Conservation (phyloP, 495 filamentous ascomycete genomes). For the Aspergillus taichungensis region DNA sequence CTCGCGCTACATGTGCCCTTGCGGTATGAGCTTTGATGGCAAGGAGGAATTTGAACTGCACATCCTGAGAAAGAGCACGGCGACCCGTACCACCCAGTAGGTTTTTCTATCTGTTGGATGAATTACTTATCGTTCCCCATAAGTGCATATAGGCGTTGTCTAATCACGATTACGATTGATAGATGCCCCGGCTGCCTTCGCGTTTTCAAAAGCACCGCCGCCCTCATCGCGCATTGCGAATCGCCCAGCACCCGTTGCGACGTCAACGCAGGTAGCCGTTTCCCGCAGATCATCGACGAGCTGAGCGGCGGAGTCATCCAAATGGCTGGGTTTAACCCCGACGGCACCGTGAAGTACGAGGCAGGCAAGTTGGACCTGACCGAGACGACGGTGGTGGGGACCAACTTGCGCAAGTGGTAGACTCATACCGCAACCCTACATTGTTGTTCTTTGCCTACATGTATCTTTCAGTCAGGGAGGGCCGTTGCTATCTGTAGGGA, state of each 20-base stretch:
- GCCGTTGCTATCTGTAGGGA: too few species aligned
- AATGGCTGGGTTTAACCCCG: slow-evolving; percentile 14
- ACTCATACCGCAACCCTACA: too few species aligned
- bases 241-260: slow-evolving; percentile 30
- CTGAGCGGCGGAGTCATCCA: slow-evolving; percentile 41
- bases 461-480: too few species aligned
- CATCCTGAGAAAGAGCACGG: slow-evolving; percentile 11
- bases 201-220: slow-evolving; percentile 31
- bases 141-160: background rate
- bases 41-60: slow-evolving; percentile 15
- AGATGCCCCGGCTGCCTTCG: slow-evolving; percentile 39
- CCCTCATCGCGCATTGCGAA: slow-evolving; percentile 45
- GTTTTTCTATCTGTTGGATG: background rate
- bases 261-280: slow-evolving; percentile 25
- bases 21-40: slow-evolving; percentile 8
- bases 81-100: slow-evolving; percentile 7
- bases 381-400: background rate
- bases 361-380: slow-evolving; percentile 8
- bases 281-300: slow-evolving; percentile 34
- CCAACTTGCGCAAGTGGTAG: background rate
- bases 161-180: background rate
- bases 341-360: slow-evolving; percentile 20
- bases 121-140: background rate
- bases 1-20: slow-evolving; percentile 17
- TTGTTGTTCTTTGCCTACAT: too few species aligned